Evolutionary conservation across 257 asterid species (phyloP).

Genomic region (Fraxinus excelsior): DNA sequence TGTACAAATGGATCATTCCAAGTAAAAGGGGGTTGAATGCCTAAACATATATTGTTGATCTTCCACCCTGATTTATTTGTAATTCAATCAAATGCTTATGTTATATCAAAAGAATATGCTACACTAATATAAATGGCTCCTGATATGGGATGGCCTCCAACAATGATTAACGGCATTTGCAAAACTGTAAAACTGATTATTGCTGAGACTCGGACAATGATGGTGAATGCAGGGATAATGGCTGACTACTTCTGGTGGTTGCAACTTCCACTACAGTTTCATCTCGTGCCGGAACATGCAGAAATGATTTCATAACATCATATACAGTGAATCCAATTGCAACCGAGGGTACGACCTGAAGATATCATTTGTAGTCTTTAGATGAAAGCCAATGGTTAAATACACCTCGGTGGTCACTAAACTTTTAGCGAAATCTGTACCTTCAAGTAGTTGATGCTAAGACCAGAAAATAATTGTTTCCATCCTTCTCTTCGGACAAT

Average conservation of each 20-base stretch:
- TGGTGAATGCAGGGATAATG: constrained; percentile 42
- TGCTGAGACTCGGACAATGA: constrained; percentile 39
- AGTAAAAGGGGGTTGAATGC: background rate
- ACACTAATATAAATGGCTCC: background rate
- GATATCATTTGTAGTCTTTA: background rate
- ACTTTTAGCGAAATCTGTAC: constrained; percentile 26
- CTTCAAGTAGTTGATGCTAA: constrained; percentile 93
- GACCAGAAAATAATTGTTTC: constrained; percentile 92
- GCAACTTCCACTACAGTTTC: constrained; percentile 46
- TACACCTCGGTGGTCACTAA: background rate
- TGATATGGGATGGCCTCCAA: background rate
- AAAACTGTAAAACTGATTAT: constrained; percentile 23
- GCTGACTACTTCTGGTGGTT: constrained; percentile 28
- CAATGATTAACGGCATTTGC: background rate
- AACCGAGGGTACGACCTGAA: constrained; percentile 93
- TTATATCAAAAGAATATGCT: background rate
- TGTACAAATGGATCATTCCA: background rate
- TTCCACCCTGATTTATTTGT: background rate
- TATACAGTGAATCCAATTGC: constrained; percentile 93
- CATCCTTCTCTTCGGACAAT: constrained; percentile 71
- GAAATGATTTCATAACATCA: constrained; percentile 72
- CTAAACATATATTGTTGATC: background rate
- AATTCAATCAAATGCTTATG: background rate
- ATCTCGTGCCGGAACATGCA: constrained; percentile 82
- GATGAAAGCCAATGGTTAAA: background rate